A percentile compares a stretch with the other conserved stretches of the same genome.
Conservation (phyloP, 208 protist species). For the Wallacemonas sp. region DNA sequence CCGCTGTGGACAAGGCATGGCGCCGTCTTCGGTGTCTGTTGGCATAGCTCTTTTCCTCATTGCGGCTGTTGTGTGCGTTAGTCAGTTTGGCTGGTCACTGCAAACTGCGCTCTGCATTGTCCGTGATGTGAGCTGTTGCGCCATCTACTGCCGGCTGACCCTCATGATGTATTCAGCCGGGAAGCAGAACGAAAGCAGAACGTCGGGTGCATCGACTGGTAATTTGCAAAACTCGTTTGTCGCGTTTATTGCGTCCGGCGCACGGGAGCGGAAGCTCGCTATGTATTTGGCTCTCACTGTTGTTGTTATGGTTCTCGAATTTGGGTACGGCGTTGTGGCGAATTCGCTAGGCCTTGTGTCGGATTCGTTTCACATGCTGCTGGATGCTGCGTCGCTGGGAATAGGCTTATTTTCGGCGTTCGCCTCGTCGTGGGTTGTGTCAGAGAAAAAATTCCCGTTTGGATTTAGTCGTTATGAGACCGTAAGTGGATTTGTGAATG, state of each 20-base stretch:
- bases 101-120: not conserved
- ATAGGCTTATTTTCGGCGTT: slow-evolving; percentile 92
- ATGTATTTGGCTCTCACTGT: slow-evolving; percentile 77
- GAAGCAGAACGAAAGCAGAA: too few relatives aligned
- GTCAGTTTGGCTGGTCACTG: not conserved
- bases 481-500: slow-evolving; percentile 87
- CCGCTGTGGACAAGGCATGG: too few relatives aligned
- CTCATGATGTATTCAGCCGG: too few relatives aligned
- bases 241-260: not conserved
- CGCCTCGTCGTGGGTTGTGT: slow-evolving; percentile 88
- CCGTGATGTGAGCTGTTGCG: not conserved
- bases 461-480: slow-evolving; percentile 83
- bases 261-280: slow-evolving; percentile 47
- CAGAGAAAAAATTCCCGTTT: slow-evolving; percentile 82
- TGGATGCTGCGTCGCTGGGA: slow-evolving; percentile 94
- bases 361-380: slow-evolving; percentile 98
- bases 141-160: too few relatives aligned
- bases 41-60: not conserved
- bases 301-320: slow-evolving; percentile 80
- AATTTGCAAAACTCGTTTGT: not conserved
- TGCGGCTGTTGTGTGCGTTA: too few relatives aligned
- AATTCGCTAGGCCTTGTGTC: slow-evolving; percentile 93
- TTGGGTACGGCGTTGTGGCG: slow-evolving; percentile 66
- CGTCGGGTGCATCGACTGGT: too few relatives aligned
- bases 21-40: too few relatives aligned